Percentiles rank a stretch among this genome's conserved stretches.
Conservation (phyloP, 352 stramenopile genomes). For the Pythium vanterpoolii region DNA sequence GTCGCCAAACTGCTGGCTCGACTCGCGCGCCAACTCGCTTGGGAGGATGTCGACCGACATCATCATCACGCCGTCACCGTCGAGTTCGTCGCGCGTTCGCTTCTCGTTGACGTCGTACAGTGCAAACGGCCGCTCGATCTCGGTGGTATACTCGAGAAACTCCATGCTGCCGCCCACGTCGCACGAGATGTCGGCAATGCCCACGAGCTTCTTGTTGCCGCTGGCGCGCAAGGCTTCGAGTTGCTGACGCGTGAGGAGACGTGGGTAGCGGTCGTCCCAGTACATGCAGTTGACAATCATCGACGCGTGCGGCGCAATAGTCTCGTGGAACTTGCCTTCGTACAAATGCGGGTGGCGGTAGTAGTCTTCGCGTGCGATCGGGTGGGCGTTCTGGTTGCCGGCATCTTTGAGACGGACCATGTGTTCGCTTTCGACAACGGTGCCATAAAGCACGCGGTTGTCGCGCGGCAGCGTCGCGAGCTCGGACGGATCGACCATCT, state of each 20-base stretch:
- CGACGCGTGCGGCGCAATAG: constrained; percentile 86
- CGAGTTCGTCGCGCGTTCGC: constrained; percentile 69
- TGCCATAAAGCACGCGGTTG: constrained; percentile 72
- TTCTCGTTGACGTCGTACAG: constrained; percentile 80
- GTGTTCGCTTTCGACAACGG: constrained; percentile 68
- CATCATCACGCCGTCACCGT: constrained; percentile 87
- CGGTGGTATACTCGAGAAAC: constrained; percentile 91
- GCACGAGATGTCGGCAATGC: constrained; percentile 94
- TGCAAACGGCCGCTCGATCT: constrained; percentile 94
- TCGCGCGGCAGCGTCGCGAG: constrained; percentile 65
- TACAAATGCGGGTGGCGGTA: constrained; percentile 90
- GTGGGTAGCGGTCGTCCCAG: constrained; percentile 93
- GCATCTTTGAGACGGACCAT: constrained; percentile 59
- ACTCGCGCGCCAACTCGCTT: constrained; percentile 92
- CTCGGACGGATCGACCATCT: constrained; percentile 90
- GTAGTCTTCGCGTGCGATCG: constrained; percentile 77
- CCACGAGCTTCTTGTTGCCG: constrained; percentile 83
- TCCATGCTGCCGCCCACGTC: constrained; percentile 93
- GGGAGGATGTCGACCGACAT: constrained; percentile 96
- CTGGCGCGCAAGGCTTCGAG: constrained; percentile 62
- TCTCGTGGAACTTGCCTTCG: constrained; percentile 88
- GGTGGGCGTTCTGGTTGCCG: background rate
- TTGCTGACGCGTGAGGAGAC: constrained; percentile 91
- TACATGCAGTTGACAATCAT: constrained; percentile 97
- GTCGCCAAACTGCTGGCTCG: constrained; percentile 94